These are phyloP conservation scores for Parietaria judaica DNA, from an alignment of 306 rosid species.

Conservation along the genomic window DNA sequence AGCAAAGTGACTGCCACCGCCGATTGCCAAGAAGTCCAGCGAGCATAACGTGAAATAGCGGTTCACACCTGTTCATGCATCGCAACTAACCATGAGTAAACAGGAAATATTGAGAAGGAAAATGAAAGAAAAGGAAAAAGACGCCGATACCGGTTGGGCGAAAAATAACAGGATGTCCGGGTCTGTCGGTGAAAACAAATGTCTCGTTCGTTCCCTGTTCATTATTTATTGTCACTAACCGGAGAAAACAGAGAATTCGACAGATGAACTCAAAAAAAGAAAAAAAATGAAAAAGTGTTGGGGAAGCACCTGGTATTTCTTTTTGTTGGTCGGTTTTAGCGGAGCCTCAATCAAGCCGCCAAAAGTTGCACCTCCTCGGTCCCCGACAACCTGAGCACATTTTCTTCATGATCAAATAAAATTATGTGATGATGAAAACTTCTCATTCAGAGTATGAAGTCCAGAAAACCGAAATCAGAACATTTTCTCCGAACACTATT, in stretches of 20 bases:
- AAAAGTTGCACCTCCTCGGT: conserved; percentile 80
- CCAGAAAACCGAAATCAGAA: neutral
- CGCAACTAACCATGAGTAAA: conserved; percentile 13
- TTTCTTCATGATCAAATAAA: neutral
- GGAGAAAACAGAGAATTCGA: neutral
- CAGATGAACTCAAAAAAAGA: conserved; percentile 15
- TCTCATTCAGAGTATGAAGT: neutral
- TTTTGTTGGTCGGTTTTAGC: conserved; percentile 56
- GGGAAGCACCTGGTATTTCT: conserved; percentile 69
- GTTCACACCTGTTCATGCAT: conserved; percentile 53
- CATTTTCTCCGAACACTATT: conserved; percentile 1
- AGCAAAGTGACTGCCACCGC: conserved; percentile 90
- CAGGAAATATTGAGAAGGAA: neutral
- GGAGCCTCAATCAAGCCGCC: conserved; percentile 95
- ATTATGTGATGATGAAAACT: neutral
- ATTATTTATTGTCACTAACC: conserved; percentile 26
- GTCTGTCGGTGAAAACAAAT: conserved; percentile 64
- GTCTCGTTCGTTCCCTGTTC: conserved; percentile 79
- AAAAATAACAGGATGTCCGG: conserved; percentile 60
- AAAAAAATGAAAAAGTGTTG: conserved; percentile 12
- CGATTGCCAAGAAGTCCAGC: conserved; percentile 62
- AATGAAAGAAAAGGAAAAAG: conserved; percentile 3
- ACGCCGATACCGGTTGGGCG: conserved; percentile 85
- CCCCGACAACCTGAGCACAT: conserved; percentile 70
- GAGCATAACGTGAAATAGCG: conserved; percentile 81